Percentiles rank a stretch among this genome's conserved stretches.
Evolutionary conservation across 2,329 filamentous ascomycete genomes (phyloP).

Genomic region (Thielaviopsis euricoi): DNA sequence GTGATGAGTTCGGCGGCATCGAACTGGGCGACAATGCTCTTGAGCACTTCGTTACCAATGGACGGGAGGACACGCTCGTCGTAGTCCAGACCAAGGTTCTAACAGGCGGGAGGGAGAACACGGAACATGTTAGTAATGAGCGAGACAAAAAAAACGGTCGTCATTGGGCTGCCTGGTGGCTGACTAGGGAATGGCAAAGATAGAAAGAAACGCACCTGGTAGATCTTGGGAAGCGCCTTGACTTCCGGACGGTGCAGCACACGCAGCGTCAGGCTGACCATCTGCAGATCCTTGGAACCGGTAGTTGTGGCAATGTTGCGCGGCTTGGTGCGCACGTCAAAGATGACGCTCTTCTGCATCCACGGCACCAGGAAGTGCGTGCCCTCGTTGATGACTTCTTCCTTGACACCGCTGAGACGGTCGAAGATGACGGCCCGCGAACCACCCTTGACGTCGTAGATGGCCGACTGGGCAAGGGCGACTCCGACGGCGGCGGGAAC

Average conservation of each 20-base stretch:
- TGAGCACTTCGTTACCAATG: constrained; percentile 98
- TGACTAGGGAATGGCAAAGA: neutral
- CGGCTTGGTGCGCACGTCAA: constrained; percentile 94
- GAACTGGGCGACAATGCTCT: constrained; percentile 96
- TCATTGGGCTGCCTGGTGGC: no score
- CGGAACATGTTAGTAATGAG: constrained; percentile 11
- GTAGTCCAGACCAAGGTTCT: constrained; percentile 97
- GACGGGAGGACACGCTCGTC: constrained; percentile 96
- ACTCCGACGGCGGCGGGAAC: constrained; percentile 57
- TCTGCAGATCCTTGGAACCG: constrained; percentile 96
- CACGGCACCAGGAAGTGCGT: constrained; percentile 94
- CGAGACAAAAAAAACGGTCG: neutral
- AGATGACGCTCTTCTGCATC: constrained; percentile 87
- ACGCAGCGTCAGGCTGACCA: constrained; percentile 95
- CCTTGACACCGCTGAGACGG: constrained; percentile 78
- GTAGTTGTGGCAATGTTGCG: constrained; percentile 96
- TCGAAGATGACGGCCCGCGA: constrained; percentile 97
- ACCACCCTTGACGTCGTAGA: constrained; percentile 96
- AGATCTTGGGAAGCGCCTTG: constrained; percentile 85
- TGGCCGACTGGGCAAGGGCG: constrained; percentile 55
- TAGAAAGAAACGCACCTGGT: constrained; percentile 59
- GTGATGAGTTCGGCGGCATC: constrained; percentile 98
- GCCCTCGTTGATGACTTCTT: constrained; percentile 82
- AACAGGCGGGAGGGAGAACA: neutral
- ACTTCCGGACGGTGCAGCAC: constrained; percentile 92